phyloP scores from a whole-genome alignment of 2,329 filamentous ascomycete genomes.

The Fusarium siculi region DNA sequence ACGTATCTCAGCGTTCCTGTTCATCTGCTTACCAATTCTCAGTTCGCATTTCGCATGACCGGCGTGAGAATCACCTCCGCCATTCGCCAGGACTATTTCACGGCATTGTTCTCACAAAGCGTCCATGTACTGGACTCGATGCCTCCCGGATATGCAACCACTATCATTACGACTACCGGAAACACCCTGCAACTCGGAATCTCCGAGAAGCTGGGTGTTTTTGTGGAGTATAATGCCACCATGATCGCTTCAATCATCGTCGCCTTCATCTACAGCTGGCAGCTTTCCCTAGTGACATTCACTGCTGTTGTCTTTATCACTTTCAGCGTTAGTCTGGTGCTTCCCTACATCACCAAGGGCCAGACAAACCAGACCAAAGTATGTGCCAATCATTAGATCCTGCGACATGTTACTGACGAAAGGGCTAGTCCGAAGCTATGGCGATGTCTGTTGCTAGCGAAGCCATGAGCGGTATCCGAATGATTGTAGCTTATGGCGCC shows the following conservation, averaged over 20 bases:
- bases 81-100: conserved; percentile 60
- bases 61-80: conserved; percentile 62
- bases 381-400: not conserved
- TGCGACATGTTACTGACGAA: not conserved
- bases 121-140: conserved; percentile 61
- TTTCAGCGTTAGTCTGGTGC: conserved; percentile 44
- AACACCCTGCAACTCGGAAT: conserved; percentile 65
- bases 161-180: conserved; percentile 62
- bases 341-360: conserved; percentile 48
- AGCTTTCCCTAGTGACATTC: conserved; percentile 62
- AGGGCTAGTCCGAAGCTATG: conserved; percentile 34
- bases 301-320: conserved; percentile 56
- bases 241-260: conserved; percentile 53
- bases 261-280: conserved; percentile 62
- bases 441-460: conserved; percentile 54
- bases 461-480: conserved; percentile 54
- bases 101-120: conserved; percentile 60
- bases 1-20: accelerated
- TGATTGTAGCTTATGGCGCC: conserved; percentile 56
- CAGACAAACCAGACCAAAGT: conserved; percentile 50
- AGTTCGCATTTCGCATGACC: conserved; percentile 60
- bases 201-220: conserved; percentile 60
- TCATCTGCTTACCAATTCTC: not conserved
- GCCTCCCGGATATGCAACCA: conserved; percentile 60
- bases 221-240: conserved; percentile 55